Percentiles rank a stretch among this genome's conserved stretches.
phyloP scores from a whole-genome alignment of 805 yeast species.

The Lachancea cidri region DNA sequence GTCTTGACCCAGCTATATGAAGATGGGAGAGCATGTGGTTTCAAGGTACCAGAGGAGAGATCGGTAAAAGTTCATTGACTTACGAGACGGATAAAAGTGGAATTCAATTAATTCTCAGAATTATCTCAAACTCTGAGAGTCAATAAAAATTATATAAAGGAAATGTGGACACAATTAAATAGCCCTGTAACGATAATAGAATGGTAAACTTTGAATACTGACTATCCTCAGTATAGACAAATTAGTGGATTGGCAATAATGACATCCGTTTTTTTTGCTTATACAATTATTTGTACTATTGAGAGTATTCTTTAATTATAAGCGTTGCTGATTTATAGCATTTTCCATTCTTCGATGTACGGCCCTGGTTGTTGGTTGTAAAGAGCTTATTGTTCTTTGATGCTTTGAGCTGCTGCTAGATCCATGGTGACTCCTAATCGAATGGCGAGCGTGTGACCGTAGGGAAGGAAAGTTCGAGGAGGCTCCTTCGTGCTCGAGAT shows the following conservation, averaged over 20 bases:
- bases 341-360: constrained; percentile 35
- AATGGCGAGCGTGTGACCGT: constrained; percentile 9
- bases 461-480: background rate
- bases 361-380: constrained; percentile 39
- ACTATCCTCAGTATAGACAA: too few species aligned
- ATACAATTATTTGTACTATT: too few species aligned
- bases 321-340: constrained; percentile 10
- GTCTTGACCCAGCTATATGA: constrained; percentile 62
- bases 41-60: constrained; percentile 25
- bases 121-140: too few species aligned
- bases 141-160: too few species aligned
- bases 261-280: too few species aligned
- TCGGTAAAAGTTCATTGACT: background rate
- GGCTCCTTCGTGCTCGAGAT: background rate
- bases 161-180: too few species aligned
- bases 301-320: constrained; percentile 1
- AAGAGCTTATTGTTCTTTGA: constrained; percentile 25
- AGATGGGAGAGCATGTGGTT: constrained; percentile 47
- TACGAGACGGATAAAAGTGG: background rate
- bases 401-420: constrained; percentile 13
- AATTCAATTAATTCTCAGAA: too few species aligned
- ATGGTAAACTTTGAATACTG: background rate
- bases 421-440: constrained; percentile 3
- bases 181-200: background rate
- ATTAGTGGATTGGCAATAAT: too few species aligned